A percentile compares a stretch with the other conserved stretches of the same genome.
Evolutionary conservation across 1,284 basidiomycete species (phyloP).

Genomic region (Papiliotrema flavescens): DNA sequence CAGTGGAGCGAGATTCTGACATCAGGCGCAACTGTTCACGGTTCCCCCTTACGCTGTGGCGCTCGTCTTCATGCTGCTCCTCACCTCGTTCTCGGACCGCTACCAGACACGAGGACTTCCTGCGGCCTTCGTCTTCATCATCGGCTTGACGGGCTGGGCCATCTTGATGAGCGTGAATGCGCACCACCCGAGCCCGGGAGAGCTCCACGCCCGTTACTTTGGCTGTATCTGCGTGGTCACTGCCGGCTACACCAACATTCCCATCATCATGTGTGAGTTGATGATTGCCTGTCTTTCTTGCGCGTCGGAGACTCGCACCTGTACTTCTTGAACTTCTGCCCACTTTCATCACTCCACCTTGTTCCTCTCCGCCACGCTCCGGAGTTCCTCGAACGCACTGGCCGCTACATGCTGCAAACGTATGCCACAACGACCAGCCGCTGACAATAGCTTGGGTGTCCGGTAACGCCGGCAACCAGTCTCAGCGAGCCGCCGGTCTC

Average conservation of each 20-base stretch:
- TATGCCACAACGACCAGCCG: too few relatives aligned
- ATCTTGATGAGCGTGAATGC: slow-evolving; percentile 45
- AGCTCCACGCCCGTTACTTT: slow-evolving; percentile 43
- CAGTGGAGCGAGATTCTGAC: not conserved
- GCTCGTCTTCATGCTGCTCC: slow-evolving; percentile 61
- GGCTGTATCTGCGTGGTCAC: slow-evolving; percentile 47
- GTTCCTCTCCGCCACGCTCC: too few relatives aligned
- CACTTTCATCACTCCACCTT: too few relatives aligned
- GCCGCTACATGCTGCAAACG: too few relatives aligned
- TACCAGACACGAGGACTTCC: slow-evolving; percentile 61
- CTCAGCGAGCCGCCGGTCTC: slow-evolving; percentile 48
- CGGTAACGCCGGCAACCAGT: slow-evolving; percentile 43
- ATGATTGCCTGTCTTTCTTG: not conserved
- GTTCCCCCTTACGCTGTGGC: slow-evolving; percentile 78
- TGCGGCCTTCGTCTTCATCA: slow-evolving; percentile 41
- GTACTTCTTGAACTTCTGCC: too few relatives aligned
- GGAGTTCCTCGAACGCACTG: too few relatives aligned
- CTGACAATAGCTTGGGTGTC: slow-evolving; percentile 39
- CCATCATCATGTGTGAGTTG: slow-evolving; percentile 33
- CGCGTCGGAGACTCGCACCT: slow-evolving; percentile 6
- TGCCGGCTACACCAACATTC: slow-evolving; percentile 46
- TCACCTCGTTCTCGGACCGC: slow-evolving; percentile 67
- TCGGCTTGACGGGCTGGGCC: slow-evolving; percentile 50
- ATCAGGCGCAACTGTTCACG: slow-evolving; percentile 59
- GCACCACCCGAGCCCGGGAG: not conserved